These are phyloP conservation scores for Arachnomyces sp. DNA, from an alignment of 2,329 filamentous ascomycete genomes.

Conservation along the genomic window DNA sequence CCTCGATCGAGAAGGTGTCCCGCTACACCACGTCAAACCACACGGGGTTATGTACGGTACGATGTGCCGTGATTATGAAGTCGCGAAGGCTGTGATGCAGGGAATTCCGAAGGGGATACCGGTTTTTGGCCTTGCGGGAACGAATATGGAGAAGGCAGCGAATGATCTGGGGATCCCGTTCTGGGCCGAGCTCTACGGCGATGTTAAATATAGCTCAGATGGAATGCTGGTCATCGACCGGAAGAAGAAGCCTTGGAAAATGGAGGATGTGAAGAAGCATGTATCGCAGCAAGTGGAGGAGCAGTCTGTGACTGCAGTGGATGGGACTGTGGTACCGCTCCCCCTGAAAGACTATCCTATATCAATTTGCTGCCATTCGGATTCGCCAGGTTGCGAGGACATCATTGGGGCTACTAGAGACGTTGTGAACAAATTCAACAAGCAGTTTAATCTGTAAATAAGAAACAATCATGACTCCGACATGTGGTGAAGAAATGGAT, in stretches of 20 bases:
- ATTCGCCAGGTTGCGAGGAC: constrained; percentile 39
- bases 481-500: too few relatives aligned
- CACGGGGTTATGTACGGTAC: constrained; percentile 55
- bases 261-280: constrained; percentile 34
- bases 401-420: constrained; percentile 35
- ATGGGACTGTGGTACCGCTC: constrained; percentile 33
- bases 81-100: constrained; percentile 47
- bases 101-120: constrained; percentile 44
- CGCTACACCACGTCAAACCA: constrained; percentile 56
- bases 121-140: constrained; percentile 50
- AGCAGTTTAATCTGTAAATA: constrained; percentile 17
- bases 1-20: constrained; percentile 48
- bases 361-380: constrained; percentile 42
- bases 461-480: too few relatives aligned
- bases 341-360: constrained; percentile 36
- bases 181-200: constrained; percentile 48
- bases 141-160: constrained; percentile 47
- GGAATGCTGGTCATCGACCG: constrained; percentile 49
- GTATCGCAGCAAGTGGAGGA: constrained; percentile 37
- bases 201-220: constrained; percentile 49
- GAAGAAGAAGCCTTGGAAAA: constrained; percentile 48
- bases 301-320: constrained; percentile 34
- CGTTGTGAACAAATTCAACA: constrained; percentile 37
- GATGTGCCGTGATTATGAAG: constrained; percentile 46
- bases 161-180: constrained; percentile 48